phyloP scores from a whole-genome alignment of 2,329 filamentous ascomycete genomes.

The Sphaerulina musiva region DNA sequence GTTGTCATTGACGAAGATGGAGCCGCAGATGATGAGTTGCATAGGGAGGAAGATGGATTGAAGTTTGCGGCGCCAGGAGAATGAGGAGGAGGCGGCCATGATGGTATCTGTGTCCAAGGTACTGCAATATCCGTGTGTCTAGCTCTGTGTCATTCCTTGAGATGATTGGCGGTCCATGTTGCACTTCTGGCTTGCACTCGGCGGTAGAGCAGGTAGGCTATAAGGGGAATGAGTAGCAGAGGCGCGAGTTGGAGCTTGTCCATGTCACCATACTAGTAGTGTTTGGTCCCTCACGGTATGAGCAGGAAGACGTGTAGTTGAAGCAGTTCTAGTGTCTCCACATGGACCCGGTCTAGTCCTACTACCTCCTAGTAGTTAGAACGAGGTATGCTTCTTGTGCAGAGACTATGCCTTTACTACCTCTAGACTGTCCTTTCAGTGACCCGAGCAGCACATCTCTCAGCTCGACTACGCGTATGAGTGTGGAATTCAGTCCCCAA shows the following conservation, averaged over 20 bases:
- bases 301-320: background rate
- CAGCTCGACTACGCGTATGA: background rate
- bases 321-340: background rate
- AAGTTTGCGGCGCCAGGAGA: background rate
- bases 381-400: too few relatives aligned
- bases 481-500: background rate
- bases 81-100: too few relatives aligned
- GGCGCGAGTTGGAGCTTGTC: slow-evolving; percentile 4
- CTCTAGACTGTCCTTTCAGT: too few relatives aligned
- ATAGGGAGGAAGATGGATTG: slow-evolving; percentile 12
- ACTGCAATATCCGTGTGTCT: background rate
- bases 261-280: background rate
- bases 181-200: slow-evolving; percentile 3
- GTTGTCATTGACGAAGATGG: slow-evolving; percentile 38
- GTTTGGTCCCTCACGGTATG: background rate
- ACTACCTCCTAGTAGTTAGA: background rate
- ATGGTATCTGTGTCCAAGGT: background rate
- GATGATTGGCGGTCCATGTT: slow-evolving; percentile 1
- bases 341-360: background rate
- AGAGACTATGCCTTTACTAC: too few relatives aligned
- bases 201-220: slow-evolving; percentile 3
- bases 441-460: too few relatives aligned
- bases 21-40: slow-evolving; percentile 8
- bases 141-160: background rate
- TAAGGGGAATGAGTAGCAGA: slow-evolving; percentile 1